Evolutionary conservation across 2,329 filamentous ascomycete genomes (phyloP).

Genomic region (Septoria linicola): DNA sequence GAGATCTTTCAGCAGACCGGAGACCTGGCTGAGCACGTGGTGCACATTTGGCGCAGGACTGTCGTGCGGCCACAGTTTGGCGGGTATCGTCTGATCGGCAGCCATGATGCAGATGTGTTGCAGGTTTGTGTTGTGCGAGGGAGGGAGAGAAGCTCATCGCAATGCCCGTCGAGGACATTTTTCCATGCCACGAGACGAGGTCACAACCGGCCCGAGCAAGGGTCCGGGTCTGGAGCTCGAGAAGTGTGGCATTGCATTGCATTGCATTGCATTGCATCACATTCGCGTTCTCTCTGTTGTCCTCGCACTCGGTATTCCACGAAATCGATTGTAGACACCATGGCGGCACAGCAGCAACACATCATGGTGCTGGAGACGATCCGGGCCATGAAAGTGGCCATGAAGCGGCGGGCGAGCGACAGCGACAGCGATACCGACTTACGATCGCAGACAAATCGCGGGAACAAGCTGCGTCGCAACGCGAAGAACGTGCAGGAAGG

Average conservation of each 20-base stretch:
- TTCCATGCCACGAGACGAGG: too few relatives aligned
- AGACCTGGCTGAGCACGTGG: slow-evolving; percentile 31
- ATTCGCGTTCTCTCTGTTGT: too few relatives aligned
- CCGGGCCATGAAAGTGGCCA: slow-evolving; percentile 65
- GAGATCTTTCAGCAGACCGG: slow-evolving; percentile 34
- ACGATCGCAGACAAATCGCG: slow-evolving; percentile 68
- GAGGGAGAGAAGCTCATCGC: too few relatives aligned
- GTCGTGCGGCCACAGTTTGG: slow-evolving; percentile 19
- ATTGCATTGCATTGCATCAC: too few relatives aligned
- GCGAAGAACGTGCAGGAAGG: slow-evolving; percentile 70
- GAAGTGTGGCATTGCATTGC: too few relatives aligned
- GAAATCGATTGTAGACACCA: background rate
- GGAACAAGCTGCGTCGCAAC: slow-evolving; percentile 74
- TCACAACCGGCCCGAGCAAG: too few relatives aligned
- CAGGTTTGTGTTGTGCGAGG: background rate
- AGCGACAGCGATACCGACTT: slow-evolving; percentile 76
- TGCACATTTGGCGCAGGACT: slow-evolving; percentile 18
- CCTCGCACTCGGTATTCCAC: too few relatives aligned
- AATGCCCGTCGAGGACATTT: too few relatives aligned
- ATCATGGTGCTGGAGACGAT: slow-evolving; percentile 66
- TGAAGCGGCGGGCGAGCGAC: slow-evolving; percentile 64
- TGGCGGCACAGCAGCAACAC: slow-evolving; percentile 51
- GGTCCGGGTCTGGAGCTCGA: too few relatives aligned
- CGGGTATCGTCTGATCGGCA: slow-evolving; percentile 4
- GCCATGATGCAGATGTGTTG: background rate